Percentiles rank a stretch among this genome's conserved stretches.
Evolutionary conservation across 192 early-diverging fungal species (phyloP).

Genomic region (Backusella liffmaniae): DNA sequence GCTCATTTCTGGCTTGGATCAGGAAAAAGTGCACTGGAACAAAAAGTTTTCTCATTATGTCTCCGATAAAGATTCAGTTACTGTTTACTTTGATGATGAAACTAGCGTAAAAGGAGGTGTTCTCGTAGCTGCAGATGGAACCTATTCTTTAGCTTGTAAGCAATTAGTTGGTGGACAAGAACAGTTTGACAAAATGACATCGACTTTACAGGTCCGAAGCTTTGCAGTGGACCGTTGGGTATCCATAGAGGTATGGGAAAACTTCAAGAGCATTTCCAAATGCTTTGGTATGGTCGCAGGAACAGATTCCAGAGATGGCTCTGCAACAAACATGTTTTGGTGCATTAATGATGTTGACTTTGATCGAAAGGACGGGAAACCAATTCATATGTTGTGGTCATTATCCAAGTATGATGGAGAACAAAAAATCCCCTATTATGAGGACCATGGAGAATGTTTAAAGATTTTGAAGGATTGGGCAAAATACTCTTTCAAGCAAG

Average conservation of each 20-base stretch:
- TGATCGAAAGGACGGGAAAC: neutral
- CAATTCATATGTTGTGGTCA: neutral
- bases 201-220: neutral
- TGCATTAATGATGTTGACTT: neutral
- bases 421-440: neutral
- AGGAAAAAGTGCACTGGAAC: conserved; percentile 4
- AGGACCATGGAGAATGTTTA: neutral
- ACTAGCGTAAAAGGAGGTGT: conserved; percentile 17
- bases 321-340: neutral
- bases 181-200: neutral
- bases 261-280: neutral
- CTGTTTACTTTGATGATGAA: conserved; percentile 19
- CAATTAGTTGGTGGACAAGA: conserved; percentile 1
- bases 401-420: neutral
- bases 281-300: neutral
- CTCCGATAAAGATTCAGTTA: conserved; percentile 19
- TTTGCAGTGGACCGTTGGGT: neutral
- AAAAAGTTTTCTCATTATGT: conserved; percentile 18
- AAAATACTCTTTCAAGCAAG: neutral
- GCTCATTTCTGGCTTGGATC: neutral
- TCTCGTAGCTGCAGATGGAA: conserved; percentile 40
- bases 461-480: neutral
- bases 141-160: conserved; percentile 21
- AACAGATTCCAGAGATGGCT: neutral
- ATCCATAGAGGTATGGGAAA: neutral